Evolutionary conservation across 805 yeast species (phyloP), one percentile per base, ranked within the genome.

Genomic region (Cyberlindnera euphorbiiphila): DNA sequence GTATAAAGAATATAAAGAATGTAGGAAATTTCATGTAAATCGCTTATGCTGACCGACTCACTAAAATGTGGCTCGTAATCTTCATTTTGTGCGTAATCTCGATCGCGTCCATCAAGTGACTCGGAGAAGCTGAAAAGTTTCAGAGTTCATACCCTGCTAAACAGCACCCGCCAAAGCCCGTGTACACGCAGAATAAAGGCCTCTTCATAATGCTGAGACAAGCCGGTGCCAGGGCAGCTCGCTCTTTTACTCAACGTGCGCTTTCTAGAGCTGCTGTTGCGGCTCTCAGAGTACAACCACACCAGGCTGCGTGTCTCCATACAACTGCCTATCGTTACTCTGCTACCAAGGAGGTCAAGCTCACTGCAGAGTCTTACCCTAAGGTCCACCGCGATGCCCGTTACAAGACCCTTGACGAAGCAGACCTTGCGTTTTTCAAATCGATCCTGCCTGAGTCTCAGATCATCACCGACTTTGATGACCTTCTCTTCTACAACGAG

Each of bases 341-440:
- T 25, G 45, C 58, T n/a, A 44, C 57, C 4, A 51, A 54, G 34
- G 42, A 37, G 9, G 65, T 60, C 19, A 57, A 42, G 34, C 64
- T 85, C 26, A 87, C 96, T 1, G 70, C 81, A 1, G 91, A 84
- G 33, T 66, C 81, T 4, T 87, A 87, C 56, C 74, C 82, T 23
- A 61, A 68, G 21, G 72, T 84, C 16, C 53, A 69, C 39, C 67
- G 88, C 45, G 62, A 75, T 45, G 56, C 66, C 1, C 54, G 56
- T 10, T 87, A 59, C 61, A 78, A 77, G 44, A 57, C 60, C 30
- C 60, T 89, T 11, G 70, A 70, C 1, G 63, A 66, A 0, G 65
- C 62, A 6, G 95, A 89, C 52, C 37, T 91, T 8, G 68, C 60
- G 0, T 69, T 59, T 49, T 93, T 91, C 68, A 64, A 67, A 43